Evolutionary conservation across 2,329 filamentous ascomycete species (phyloP).

Genomic region (Ceratocystis diversiconidia): DNA sequence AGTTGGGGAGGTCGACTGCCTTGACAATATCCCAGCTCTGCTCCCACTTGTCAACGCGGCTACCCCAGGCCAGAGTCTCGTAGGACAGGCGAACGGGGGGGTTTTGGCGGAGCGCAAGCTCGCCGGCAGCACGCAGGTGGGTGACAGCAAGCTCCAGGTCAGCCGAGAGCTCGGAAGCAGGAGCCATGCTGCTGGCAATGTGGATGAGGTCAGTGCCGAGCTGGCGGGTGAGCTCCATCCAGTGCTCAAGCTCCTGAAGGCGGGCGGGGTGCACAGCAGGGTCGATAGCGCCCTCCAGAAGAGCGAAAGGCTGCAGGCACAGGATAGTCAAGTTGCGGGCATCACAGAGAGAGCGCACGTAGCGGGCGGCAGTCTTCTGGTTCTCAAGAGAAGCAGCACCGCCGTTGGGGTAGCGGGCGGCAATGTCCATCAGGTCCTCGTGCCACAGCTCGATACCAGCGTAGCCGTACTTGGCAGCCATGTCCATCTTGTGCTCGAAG

Average conservation of each 20-base stretch:
- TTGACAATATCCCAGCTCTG: slow-evolving; percentile 53
- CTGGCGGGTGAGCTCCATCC: slow-evolving; percentile 51
- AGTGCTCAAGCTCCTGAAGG: slow-evolving; percentile 50
- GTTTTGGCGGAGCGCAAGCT: slow-evolving; percentile 44
- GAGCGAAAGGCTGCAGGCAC: slow-evolving; percentile 61
- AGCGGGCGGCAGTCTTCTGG: slow-evolving; percentile 42
- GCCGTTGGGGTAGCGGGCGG: slow-evolving; percentile 28
- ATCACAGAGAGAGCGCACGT: slow-evolving; percentile 43
- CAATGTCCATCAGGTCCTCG: slow-evolving; percentile 56
- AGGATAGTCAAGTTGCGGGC: slow-evolving; percentile 43
- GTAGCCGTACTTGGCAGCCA: slow-evolving; percentile 51
- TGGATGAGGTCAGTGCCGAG: slow-evolving; percentile 59
- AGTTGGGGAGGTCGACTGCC: slow-evolving; percentile 52
- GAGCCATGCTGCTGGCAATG: slow-evolving; percentile 58
- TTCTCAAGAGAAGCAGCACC: slow-evolving; percentile 28
- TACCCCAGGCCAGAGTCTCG: slow-evolving; percentile 61
- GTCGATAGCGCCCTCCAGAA: slow-evolving; percentile 62
- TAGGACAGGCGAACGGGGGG: slow-evolving; percentile 55
- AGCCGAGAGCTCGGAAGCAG: slow-evolving; percentile 28
- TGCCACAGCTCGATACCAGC: slow-evolving; percentile 62
- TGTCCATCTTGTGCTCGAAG: slow-evolving; percentile 51
- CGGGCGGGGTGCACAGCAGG: slow-evolving; percentile 41
- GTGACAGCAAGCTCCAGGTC: slow-evolving; percentile 41
- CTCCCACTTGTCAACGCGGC: slow-evolving; percentile 57
- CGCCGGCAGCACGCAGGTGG: slow-evolving; percentile 51